Evolutionary conservation across 441 rosid genomes (phyloP), one percentile per base, ranked within the genome.

Genomic region (Daphne laureola): DNA sequence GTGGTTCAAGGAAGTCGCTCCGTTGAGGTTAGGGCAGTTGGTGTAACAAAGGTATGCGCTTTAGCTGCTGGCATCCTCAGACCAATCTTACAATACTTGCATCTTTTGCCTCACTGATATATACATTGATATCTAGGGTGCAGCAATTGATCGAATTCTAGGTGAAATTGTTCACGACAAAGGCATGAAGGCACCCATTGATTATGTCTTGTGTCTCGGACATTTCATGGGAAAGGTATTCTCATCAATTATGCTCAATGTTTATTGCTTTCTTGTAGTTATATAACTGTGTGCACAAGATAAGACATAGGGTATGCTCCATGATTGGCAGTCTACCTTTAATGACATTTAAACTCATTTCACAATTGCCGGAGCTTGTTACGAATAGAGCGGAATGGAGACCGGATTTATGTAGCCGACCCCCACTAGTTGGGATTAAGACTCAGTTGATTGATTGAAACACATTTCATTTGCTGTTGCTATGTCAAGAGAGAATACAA

Each of bases 1-100:
- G 90, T 86, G 46, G 84, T 86, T 56, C 95, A 81, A 74, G 90
- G 95, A 40, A 73, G 83, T 59, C 75, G 86, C 17, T 86, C 90
- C 8, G 81, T 86, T 52, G 95, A 86, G 73, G 95, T 83, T 52
- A 78, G 95, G 61, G 77, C 95, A 40, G 88, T 83, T 46, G 95
- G 95, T 52, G 82, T 86, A 35, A 79, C 95, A 26, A 86, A 86
- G 83, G 90, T 81, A 66, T 55, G 65, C 16, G 41, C 51, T 43
- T 17, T 49, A 12, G 23, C 46, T 23, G 38, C n/a, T n/a, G 17
- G 31, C 26, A 23, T 43, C 15, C 12, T 5, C 15, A 45, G 36
- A 35, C 36, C 18, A 49, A n/a, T 55, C 50, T 36, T 54, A 17
- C 17, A 43, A 42, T 36, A 53, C 41, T 49, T 23, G 23, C 12